Evolutionary conservation across 2,329 filamentous ascomycete species (phyloP), one percentile per base, ranked within the genome.

Genomic region (Rhinocladiella similis): DNA sequence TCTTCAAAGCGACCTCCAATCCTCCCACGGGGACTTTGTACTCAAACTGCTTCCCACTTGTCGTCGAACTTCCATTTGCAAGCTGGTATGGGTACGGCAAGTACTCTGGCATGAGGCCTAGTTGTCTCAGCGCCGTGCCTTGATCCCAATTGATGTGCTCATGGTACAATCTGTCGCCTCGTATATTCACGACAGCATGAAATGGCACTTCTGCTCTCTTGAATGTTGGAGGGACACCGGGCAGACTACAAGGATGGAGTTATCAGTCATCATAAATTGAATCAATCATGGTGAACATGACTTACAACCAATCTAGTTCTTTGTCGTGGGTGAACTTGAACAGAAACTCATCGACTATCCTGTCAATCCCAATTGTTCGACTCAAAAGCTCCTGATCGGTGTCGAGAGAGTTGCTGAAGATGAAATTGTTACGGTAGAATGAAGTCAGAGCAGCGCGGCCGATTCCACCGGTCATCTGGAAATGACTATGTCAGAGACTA

Each of bases 351-450:
- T 89, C 86, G 1, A 90, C 80, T 0, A 92, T 79, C 0, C 88
- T 79, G 65, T 91, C 87, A 0, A 86, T 80, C 0, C 88, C 88
- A 0, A 91, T 75, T 0, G 87, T 91, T 0, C 88, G 81, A 57
- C 84, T 88, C 27, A 90, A 77, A 1, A 91, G 80, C 65, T 90
- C 84, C 1, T 91, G 74, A 2, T 75, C 74, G 0, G 86, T 84
- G 60, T 90, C 87, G 0, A 75, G 77, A 0, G 88, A 83, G 61
- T 92, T 92, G 56, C 77, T 83, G 67, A 86, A 88, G 63, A 92
- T 85, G 72, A 92, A 92, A 66, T 90, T 83, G 57, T 90, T 68
- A 0, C 79, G 77, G 70, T 91, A 92, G 65, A 92, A 92, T 3
- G 75, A 71, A 0, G 85, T 83, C 5, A 91, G 73, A 1, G 73